phyloP scores from a whole-genome alignment of 805 yeast genomes.

The Schizosaccharomyces pombe region DNA sequence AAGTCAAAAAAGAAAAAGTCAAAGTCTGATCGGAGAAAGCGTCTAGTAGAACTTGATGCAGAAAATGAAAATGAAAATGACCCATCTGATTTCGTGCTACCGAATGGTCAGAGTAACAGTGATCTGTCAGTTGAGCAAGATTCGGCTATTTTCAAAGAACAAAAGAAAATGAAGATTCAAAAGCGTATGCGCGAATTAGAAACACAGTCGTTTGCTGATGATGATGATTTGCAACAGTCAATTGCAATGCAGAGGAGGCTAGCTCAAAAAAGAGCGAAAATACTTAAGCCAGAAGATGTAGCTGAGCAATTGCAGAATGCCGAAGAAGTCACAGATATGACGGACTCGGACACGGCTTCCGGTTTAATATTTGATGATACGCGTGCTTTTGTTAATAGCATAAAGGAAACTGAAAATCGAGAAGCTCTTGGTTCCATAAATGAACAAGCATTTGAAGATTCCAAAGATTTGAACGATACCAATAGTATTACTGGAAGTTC shows the following conservation, averaged over 20 bases:
- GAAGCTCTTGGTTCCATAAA: conserved; percentile 5
- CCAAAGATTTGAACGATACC: conserved; percentile 5
- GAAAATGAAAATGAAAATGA: no score
- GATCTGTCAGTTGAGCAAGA: conserved; percentile 17
- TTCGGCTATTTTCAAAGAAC: conserved; percentile 6
- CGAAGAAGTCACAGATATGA: conserved; percentile 11
- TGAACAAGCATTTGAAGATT: conserved; percentile 6
- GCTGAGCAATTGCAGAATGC: conserved; percentile 6
- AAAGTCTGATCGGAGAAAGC: conserved; percentile 19
- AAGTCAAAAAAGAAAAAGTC: conserved; percentile 22
- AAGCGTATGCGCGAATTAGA: conserved; percentile 14
- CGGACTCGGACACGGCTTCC: conserved; percentile 9
- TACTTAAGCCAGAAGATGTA: conserved; percentile 2
- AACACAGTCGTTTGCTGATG: conserved; percentile 15
- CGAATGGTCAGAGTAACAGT: no score
- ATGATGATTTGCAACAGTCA: conserved; percentile 17
- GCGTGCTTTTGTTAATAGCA: conserved; percentile 21
- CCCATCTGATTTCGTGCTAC: no score
- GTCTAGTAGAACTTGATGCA: conserved; percentile 13
- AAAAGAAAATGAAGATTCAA: conserved; percentile 4
- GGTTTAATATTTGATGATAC: conserved; percentile 6
- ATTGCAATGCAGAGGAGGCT: conserved; percentile 14
- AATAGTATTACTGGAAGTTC: conserved; percentile 5
- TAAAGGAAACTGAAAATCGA: conserved; percentile 17
- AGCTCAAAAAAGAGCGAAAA: conserved; percentile 14